Conservation (phyloP, 2,329 filamentous ascomycete species). For the Penicillium sp. region DNA sequence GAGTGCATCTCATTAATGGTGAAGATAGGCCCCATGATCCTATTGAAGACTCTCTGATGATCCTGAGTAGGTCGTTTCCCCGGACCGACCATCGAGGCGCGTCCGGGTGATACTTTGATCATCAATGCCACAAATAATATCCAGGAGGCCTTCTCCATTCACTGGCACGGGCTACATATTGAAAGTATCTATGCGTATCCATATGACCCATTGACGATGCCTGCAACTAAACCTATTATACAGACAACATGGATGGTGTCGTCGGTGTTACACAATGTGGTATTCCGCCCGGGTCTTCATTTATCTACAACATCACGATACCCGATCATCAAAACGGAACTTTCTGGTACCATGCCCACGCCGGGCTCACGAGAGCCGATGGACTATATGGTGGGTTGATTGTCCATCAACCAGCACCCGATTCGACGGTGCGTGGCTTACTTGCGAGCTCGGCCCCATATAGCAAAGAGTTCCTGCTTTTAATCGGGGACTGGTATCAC, state of each 20-base stretch:
- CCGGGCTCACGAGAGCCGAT: conserved; percentile 44
- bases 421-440: conserved; percentile 18
- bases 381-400: conserved; percentile 50
- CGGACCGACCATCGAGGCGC: conserved; percentile 51
- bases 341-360: conserved; percentile 53
- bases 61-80: conserved; percentile 41
- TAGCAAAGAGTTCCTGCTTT: conserved; percentile 45
- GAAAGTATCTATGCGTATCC: conserved; percentile 24
- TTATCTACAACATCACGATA: conserved; percentile 44
- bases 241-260: conserved; percentile 65
- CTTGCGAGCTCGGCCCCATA: conserved; percentile 23
- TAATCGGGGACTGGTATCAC: conserved; percentile 54
- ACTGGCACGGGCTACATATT: conserved; percentile 51
- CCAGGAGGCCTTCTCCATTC: conserved; percentile 42
- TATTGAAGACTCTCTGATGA: background rate
- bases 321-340: conserved; percentile 42
- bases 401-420: conserved; percentile 42
- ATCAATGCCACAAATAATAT: conserved; percentile 46
- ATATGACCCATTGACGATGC: background rate
- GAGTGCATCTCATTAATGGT: conserved; percentile 53
- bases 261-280: conserved; percentile 64
- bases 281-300: conserved; percentile 58
- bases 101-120: conserved; percentile 47
- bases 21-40: background rate
- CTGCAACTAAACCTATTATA: background rate